Evolutionary conservation across 2,329 filamentous ascomycete genomes (phyloP).

Genomic region (Fusarium illudens): DNA sequence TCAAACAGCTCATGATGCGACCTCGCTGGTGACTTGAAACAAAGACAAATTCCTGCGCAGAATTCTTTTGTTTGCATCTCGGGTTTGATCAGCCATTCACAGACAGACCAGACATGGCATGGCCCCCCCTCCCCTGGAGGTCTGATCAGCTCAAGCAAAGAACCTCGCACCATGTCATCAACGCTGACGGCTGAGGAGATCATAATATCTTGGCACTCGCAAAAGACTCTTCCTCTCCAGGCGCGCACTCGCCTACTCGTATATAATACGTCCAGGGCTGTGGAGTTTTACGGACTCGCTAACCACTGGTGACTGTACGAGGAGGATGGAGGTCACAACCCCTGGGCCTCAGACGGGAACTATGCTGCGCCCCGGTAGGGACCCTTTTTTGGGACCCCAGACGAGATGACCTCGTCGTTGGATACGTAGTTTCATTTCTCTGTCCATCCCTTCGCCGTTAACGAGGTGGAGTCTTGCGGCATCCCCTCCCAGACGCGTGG

Average conservation of each 20-base stretch:
- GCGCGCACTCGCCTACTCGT: background rate
- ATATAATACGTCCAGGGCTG: background rate
- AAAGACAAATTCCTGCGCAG: background rate
- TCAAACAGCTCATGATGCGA: background rate
- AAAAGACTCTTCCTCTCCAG: background rate
- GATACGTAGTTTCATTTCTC: constrained; percentile 28
- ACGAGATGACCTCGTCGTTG: constrained; percentile 13
- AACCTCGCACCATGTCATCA: too few species aligned
- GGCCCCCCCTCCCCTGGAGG: too few species aligned
- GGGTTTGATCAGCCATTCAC: constrained; percentile 19
- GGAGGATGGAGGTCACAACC: background rate
- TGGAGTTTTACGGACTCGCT: background rate
- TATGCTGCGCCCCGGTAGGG: constrained; percentile 9
- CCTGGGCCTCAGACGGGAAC: background rate
- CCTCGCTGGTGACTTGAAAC: constrained; percentile 8
- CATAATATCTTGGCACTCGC: constrained; percentile 17
- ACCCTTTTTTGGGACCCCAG: background rate
- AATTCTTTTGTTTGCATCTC: constrained; percentile 1
- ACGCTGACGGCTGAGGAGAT: constrained; percentile 4
- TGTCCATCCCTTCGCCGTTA: constrained; percentile 6
- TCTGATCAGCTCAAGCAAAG: too few species aligned
- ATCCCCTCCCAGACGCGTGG: constrained; percentile 21
- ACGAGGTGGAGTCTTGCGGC: constrained; percentile 13
- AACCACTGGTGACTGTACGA: background rate
- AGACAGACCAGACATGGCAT: too few species aligned